These are phyloP conservation scores for Sequoia sempervirens DNA, from an alignment of 75 land plant genomes.

Conservation along the genomic window DNA sequence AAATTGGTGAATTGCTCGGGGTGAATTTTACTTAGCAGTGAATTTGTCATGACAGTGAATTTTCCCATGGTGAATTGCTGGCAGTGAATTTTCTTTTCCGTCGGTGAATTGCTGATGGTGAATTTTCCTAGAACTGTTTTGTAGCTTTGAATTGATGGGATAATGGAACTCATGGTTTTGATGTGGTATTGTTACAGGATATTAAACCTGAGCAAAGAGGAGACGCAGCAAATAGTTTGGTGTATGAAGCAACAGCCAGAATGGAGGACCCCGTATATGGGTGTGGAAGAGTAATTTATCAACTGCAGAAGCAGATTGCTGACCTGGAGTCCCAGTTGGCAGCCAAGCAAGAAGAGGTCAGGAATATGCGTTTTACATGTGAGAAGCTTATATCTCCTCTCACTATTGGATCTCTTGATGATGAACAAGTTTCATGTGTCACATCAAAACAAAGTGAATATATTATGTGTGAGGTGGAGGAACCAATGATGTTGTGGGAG, in stretches of 20 bases:
- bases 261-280: conserved; percentile 51
- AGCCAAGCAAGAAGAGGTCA: too few species aligned
- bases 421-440: neutral
- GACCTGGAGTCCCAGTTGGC: neutral
- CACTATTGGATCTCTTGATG: neutral
- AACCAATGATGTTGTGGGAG: neutral
- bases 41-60: too few species aligned
- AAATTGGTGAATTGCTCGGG: too few species aligned
- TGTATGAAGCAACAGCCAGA: conserved; percentile 7
- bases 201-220: conserved; percentile 34
- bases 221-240: conserved; percentile 51
- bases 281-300: conserved; percentile 36
- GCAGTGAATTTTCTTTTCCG: too few species aligned
- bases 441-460: neutral
- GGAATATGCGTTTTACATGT: too few species aligned
- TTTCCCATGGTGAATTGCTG: too few species aligned
- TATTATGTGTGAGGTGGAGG: neutral
- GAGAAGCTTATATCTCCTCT: neutral
- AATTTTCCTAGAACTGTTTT: too few species aligned
- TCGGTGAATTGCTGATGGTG: too few species aligned
- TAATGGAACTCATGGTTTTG: neutral
- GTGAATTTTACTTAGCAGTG: too few species aligned
- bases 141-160: too few species aligned
- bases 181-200: conserved; percentile 9
- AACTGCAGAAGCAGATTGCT: conserved; percentile 38